These are phyloP conservation scores for Juglanconis oblonga DNA, from an alignment of 2,329 filamentous ascomycete species.

Conservation along the genomic window DNA sequence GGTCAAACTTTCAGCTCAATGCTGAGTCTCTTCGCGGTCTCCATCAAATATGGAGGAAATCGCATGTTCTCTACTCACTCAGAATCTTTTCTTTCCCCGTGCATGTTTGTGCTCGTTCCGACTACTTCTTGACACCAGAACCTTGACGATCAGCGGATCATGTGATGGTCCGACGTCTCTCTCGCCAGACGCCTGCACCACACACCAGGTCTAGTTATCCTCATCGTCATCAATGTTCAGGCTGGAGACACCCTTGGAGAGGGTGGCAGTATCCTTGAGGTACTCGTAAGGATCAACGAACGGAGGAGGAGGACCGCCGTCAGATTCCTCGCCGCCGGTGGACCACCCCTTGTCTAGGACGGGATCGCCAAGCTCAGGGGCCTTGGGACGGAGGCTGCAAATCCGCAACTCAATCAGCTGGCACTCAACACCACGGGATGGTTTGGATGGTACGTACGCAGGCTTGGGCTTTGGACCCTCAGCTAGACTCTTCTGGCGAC, in stretches of 20 bases:
- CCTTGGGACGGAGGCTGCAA: neutral
- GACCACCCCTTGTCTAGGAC: slow-evolving; percentile 28
- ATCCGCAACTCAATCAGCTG: neutral
- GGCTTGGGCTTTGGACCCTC: slow-evolving; percentile 12
- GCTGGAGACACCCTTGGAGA: slow-evolving; percentile 5
- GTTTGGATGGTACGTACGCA: neutral
- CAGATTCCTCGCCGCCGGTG: slow-evolving; percentile 29
- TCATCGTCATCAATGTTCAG: neutral
- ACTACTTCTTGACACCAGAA: no score
- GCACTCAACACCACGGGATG: neutral
- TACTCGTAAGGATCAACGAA: neutral
- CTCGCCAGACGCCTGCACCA: neutral
- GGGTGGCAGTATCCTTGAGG: neutral
- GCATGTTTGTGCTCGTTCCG: neutral
- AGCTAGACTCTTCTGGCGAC: slow-evolving; percentile 26
- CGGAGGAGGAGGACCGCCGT: slow-evolving; percentile 25
- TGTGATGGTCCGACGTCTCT: neutral
- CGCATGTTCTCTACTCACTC: slow-evolving; percentile 17
- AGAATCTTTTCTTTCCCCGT: neutral
- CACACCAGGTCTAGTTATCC: neutral
- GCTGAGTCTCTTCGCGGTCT: slow-evolving; percentile 6
- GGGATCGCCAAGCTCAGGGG: slow-evolving; percentile 21
- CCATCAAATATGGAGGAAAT: slow-evolving; percentile 1
- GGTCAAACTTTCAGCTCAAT: slow-evolving; percentile 3
- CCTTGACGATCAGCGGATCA: neutral